Evolutionary conservation across 192 early-diverging fungal genomes (phyloP).

Genomic region (Entomortierella beljakovae): DNA sequence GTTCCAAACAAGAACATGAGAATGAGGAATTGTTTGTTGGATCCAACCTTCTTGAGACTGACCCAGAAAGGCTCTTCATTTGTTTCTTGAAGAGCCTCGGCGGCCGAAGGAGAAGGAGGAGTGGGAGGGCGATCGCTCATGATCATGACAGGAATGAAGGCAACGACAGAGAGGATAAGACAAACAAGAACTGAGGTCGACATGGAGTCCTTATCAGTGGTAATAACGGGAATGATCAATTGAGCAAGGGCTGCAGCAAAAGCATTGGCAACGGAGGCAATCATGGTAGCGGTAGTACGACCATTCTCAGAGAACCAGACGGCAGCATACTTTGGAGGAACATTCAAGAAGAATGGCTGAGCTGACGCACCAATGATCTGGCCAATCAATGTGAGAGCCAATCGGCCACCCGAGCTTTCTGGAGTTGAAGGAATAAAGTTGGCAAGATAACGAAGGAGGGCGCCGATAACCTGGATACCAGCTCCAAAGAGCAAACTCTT

Average conservation of each 20-base stretch:
- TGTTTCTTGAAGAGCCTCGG: slow-evolving; percentile 39
- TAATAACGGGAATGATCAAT: slow-evolving; percentile 61
- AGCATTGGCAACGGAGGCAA: slow-evolving; percentile 60
- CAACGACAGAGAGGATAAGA: slow-evolving; percentile 52
- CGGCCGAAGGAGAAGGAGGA: slow-evolving; percentile 61
- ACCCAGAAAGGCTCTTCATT: slow-evolving; percentile 48
- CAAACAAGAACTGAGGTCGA: slow-evolving; percentile 57
- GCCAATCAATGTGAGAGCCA: slow-evolving; percentile 59
- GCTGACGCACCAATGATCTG: slow-evolving; percentile 62
- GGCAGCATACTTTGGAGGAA: slow-evolving; percentile 66
- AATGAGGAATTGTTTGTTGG: slow-evolving; percentile 60
- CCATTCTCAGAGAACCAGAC: slow-evolving; percentile 65
- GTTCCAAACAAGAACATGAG: slow-evolving; percentile 61
- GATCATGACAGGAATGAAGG: slow-evolving; percentile 57
- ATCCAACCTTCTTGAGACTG: slow-evolving; percentile 51
- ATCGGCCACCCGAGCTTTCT: slow-evolving; percentile 36
- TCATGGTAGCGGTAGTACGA: slow-evolving; percentile 62
- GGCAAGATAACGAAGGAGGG: slow-evolving; percentile 60
- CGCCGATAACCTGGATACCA: slow-evolving; percentile 54
- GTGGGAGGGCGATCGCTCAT: slow-evolving; percentile 59
- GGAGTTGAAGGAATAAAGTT: slow-evolving; percentile 49
- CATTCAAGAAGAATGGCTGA: slow-evolving; percentile 68
- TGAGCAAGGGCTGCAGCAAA: slow-evolving; percentile 63
- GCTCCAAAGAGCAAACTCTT: slow-evolving; percentile 57
- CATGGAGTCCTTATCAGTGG: slow-evolving; percentile 38